phyloP scores from a whole-genome alignment of 805 yeast genomes.

The Torulaspora maleeae region DNA sequence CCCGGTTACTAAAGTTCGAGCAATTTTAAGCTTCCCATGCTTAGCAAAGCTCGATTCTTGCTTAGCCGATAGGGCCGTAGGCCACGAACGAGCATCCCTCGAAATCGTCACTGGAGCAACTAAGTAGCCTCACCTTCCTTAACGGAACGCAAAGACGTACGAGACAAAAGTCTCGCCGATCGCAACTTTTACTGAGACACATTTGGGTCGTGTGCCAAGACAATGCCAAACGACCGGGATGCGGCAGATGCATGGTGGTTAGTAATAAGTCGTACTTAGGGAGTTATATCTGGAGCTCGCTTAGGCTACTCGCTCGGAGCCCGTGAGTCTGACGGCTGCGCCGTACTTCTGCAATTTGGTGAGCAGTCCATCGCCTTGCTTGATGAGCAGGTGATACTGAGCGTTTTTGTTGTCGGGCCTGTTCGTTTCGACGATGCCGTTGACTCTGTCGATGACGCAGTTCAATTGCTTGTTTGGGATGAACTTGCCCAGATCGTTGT shows the following conservation, averaged over 20 bases:
- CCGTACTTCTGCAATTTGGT: slow-evolving; percentile 96
- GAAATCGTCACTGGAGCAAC: not conserved
- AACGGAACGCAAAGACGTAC: not conserved
- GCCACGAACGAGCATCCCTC: not conserved
- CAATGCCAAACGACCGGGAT: not conserved
- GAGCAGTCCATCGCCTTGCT: slow-evolving; percentile 86
- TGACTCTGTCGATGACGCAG: slow-evolving; percentile 92
- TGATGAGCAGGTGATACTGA: slow-evolving; percentile 82
- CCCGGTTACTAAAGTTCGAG: too few relatives aligned
- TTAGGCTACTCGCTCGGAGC: slow-evolving; percentile 63
- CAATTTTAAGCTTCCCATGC: not conserved
- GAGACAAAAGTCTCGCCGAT: not conserved
- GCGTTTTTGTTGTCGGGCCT: slow-evolving; percentile 94
- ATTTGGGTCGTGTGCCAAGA: not conserved
- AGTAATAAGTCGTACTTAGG: not conserved
- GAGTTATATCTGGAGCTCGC: not conserved
- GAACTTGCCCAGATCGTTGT: slow-evolving; percentile 79
- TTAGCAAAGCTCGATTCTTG: not conserved
- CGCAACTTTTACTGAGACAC: not conserved
- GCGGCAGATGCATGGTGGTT: not conserved
- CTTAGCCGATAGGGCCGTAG: not conserved
- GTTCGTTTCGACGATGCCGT: slow-evolving; percentile 91
- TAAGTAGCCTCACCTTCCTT: not conserved
- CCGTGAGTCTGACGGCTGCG: slow-evolving; percentile 93
- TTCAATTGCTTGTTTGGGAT: slow-evolving; percentile 91